A percentile compares a stretch with the other conserved stretches of the same genome.
These are phyloP conservation scores for Colletotrichum sp. DNA, from an alignment of 2,329 filamentous ascomycete species.

Conservation along the genomic window DNA sequence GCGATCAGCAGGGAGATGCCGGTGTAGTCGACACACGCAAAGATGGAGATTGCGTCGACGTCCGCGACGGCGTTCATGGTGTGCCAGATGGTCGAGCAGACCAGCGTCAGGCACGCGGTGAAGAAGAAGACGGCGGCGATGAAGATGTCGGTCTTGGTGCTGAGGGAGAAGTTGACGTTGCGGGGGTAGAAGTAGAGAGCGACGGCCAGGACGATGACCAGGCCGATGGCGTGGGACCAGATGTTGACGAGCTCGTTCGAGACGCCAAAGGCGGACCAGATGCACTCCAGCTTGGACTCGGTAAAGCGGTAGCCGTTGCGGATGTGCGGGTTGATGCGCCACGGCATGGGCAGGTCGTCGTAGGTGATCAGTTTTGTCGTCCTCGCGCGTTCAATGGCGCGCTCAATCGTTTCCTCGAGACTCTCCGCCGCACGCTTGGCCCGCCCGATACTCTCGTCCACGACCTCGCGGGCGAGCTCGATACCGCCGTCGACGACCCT, in stretches of 20 bases:
- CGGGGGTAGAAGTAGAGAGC: slow-evolving; percentile 97
- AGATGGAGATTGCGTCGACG: slow-evolving; percentile 86
- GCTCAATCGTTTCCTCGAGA: slow-evolving; percentile 83
- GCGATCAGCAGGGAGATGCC: slow-evolving; percentile 95
- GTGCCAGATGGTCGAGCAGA: slow-evolving; percentile 97
- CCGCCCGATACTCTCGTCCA: slow-evolving; percentile 81
- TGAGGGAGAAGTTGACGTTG: slow-evolving; percentile 83
- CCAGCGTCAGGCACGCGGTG: slow-evolving; percentile 90
- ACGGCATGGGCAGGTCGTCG: slow-evolving; percentile 87
- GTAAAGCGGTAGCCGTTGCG: slow-evolving; percentile 90
- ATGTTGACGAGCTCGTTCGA: slow-evolving; percentile 98
- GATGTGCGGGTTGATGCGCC: slow-evolving; percentile 96
- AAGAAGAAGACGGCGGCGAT: slow-evolving; percentile 96
- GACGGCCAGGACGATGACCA: slow-evolving; percentile 85
- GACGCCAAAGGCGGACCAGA: slow-evolving; percentile 80
- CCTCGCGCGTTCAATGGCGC: slow-evolving; percentile 75
- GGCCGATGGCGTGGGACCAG: slow-evolving; percentile 91
- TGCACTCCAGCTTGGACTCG: slow-evolving; percentile 87
- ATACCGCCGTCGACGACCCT: slow-evolving; percentile 82
- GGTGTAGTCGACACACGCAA: slow-evolving; percentile 98
- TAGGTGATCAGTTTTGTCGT: slow-evolving; percentile 86
- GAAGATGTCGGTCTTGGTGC: slow-evolving; percentile 85
- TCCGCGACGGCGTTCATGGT: slow-evolving; percentile 98
- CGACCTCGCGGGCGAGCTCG: slow-evolving; percentile 74
- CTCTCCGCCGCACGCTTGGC: slow-evolving; percentile 83